Base-by-base conservation (phyloP, 257 asterid species). In the Solanum ossicruentum region DNA sequence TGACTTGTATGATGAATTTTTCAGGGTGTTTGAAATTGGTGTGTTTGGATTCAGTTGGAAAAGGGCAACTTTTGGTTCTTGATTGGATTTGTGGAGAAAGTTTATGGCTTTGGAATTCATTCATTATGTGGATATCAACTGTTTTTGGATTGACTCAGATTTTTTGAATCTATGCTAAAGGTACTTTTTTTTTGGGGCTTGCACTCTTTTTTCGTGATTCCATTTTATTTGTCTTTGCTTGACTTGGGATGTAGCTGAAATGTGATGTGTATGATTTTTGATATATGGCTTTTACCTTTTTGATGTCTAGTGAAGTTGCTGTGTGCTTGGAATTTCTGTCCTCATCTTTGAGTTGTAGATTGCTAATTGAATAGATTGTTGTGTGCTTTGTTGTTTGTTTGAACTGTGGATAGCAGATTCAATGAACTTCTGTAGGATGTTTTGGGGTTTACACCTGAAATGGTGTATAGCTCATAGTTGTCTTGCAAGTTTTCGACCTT, bases 61-160 rank as follows among this genome's bases (percentile, higher is more conserved):
- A 66, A 83, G 47, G 23, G 85, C 52, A 69, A 70, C 85, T 83
- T 83, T 83, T 67, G 81, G 79, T 72, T 72, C 80, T 72, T 72
- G 80, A 72, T 72, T 72, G 82, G 78, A 36, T 69, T 69, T 69
- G 52, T 52, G 78, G 26, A 51, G 23, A 15, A 77, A 77, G 82
- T 77, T 77, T 77, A 15, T 77, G 58, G 81, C 81, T 69, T 83
- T 83, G 81, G 85, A 80, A 67, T 83, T 72, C 18, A 51, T 45
- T 72, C 2, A 17, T 45, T 56, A 61, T 82, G 77, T 41, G 77
- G 41, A 82, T 75, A 72, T 20, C 45, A 56, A 72, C 23, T 54
- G 21, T 43, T 63, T 26, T 70, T 83, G 69, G 81, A 73, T 83
- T 83, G 81, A 69, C 57, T 73, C 70, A 21, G 41, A 36, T 52